Conservation (phyloP, 2,329 filamentous ascomycete species). For the Akanthomyces lecanii region DNA sequence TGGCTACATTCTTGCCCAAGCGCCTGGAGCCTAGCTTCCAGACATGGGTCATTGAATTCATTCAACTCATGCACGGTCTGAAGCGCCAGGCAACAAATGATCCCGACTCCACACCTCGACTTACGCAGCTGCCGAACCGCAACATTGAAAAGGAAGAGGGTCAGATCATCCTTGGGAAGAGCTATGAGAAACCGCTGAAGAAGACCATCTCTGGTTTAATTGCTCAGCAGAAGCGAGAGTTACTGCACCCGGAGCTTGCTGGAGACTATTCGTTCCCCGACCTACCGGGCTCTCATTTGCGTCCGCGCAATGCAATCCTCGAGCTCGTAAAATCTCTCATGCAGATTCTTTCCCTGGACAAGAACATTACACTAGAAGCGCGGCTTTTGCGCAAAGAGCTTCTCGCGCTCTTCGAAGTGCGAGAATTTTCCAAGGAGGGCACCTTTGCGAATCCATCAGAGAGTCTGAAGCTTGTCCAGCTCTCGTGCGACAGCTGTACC, state of each 20-base stretch:
- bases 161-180: conserved; percentile 68
- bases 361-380: conserved; percentile 83
- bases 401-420: conserved; percentile 84
- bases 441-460: conserved; percentile 82
- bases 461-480: conserved; percentile 65
- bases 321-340: conserved; percentile 91
- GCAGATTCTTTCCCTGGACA: conserved; percentile 87
- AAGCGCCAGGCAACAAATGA: conserved; percentile 63
- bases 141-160: conserved; percentile 53
- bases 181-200: conserved; percentile 84
- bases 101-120: conserved; percentile 48
- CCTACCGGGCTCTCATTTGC: conserved; percentile 65
- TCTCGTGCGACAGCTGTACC: conserved; percentile 89
- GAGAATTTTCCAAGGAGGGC: conserved; percentile 88
- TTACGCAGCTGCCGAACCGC: conserved; percentile 58
- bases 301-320: conserved; percentile 63
- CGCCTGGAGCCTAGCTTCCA: conserved; percentile 81
- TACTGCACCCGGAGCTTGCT: conserved; percentile 83
- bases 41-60: conserved; percentile 91
- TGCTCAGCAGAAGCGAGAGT: conserved; percentile 78
- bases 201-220: conserved; percentile 83
- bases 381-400: conserved; percentile 85
- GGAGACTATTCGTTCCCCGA: conserved; percentile 81
- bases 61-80: conserved; percentile 84
- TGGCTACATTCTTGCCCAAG: conserved; percentile 79